A percentile compares a stretch with the other conserved stretches of the same genome.
These are phyloP conservation scores for Rhynchosporium secalis DNA, from an alignment of 2,329 filamentous ascomycete species.

Conservation along the genomic window DNA sequence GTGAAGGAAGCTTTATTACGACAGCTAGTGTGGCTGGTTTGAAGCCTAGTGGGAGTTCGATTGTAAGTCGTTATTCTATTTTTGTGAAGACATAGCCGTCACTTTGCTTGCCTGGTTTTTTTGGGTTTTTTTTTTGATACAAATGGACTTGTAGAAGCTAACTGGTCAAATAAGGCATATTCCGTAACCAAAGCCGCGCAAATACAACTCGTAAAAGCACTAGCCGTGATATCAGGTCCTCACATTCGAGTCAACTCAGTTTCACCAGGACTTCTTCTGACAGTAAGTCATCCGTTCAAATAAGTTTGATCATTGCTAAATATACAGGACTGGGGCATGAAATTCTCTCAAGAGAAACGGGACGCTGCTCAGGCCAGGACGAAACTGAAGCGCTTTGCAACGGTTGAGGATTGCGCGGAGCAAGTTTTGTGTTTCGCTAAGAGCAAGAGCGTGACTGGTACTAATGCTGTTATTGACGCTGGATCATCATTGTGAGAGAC, in stretches of 20 bases:
- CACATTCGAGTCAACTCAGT: slow-evolving; percentile 59
- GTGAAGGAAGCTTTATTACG: slow-evolving; percentile 52
- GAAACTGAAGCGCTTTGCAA: slow-evolving; percentile 29
- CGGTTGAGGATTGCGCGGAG: slow-evolving; percentile 50
- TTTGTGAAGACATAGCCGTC: too few species aligned
- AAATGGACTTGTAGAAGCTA: neutral
- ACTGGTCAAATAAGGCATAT: slow-evolving; percentile 55
- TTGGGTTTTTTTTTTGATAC: too few species aligned
- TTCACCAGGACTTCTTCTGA: slow-evolving; percentile 47
- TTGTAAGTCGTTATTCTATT: slow-evolving; percentile 43
- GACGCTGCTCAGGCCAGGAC: slow-evolving; percentile 28
- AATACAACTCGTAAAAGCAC: slow-evolving; percentile 56
- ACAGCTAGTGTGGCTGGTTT: slow-evolving; percentile 66
- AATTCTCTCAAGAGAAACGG: slow-evolving; percentile 29
- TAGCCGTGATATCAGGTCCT: slow-evolving; percentile 55
- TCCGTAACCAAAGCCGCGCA: slow-evolving; percentile 79
- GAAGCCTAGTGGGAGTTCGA: slow-evolving; percentile 60
- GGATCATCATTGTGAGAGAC: slow-evolving; percentile 38
- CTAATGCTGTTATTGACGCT: slow-evolving; percentile 53
- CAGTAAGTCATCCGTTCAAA: neutral
- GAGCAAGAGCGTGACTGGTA: slow-evolving; percentile 52
- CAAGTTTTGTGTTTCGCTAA: slow-evolving; percentile 53
- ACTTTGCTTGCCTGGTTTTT: too few species aligned
- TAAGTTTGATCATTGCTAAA: slow-evolving; percentile 3
- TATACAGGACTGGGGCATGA: slow-evolving; percentile 32